Percentiles rank a stretch among this genome's conserved stretches.
phyloP scores from a whole-genome alignment of 1,139 yeast species.

The Blastobotrys illinoisensis region DNA sequence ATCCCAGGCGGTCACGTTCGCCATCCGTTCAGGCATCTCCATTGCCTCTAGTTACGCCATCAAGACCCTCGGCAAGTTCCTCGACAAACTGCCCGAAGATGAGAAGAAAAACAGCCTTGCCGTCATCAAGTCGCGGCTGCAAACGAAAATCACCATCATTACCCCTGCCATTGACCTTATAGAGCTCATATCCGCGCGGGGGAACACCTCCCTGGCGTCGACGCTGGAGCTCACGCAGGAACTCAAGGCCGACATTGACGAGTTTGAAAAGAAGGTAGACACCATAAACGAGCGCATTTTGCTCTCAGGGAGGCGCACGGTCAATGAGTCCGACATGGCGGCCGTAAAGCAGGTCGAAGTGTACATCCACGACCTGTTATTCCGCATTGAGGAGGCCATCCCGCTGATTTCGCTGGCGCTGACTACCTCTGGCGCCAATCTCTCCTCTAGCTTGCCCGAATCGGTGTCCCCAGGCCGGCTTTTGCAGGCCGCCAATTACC shows the following conservation, averaged over 20 bases:
- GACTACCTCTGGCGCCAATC: slow-evolving; percentile 64
- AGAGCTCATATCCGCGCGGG: slow-evolving; percentile 63
- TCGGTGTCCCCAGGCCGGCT: slow-evolving; percentile 61
- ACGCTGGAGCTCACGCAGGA: slow-evolving; percentile 53
- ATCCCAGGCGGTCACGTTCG: slow-evolving; percentile 74
- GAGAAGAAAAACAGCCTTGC: slow-evolving; percentile 45
- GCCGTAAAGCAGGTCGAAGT: slow-evolving; percentile 46
- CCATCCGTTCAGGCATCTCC: slow-evolving; percentile 71
- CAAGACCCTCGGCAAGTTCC: slow-evolving; percentile 53
- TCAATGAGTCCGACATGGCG: slow-evolving; percentile 33
- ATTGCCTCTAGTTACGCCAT: slow-evolving; percentile 74
- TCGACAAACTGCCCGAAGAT: slow-evolving; percentile 56
- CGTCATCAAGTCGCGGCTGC: slow-evolving; percentile 42
- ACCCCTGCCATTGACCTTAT: slow-evolving; percentile 68
- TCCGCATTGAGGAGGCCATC: slow-evolving; percentile 59
- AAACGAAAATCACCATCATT: slow-evolving; percentile 57
- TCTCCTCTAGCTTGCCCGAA: slow-evolving; percentile 48
- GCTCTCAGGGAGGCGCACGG: slow-evolving; percentile 12
- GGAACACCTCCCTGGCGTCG: slow-evolving; percentile 58
- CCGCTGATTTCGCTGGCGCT: slow-evolving; percentile 66
- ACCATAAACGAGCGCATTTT: slow-evolving; percentile 21
- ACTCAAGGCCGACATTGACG: slow-evolving; percentile 53
- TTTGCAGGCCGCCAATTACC: slow-evolving; percentile 54
- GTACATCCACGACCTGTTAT: slow-evolving; percentile 45
- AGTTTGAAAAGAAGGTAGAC: slow-evolving; percentile 49